phyloP scores from a whole-genome alignment of 768 basidiomycete genomes.

The Russula lepida region DNA sequence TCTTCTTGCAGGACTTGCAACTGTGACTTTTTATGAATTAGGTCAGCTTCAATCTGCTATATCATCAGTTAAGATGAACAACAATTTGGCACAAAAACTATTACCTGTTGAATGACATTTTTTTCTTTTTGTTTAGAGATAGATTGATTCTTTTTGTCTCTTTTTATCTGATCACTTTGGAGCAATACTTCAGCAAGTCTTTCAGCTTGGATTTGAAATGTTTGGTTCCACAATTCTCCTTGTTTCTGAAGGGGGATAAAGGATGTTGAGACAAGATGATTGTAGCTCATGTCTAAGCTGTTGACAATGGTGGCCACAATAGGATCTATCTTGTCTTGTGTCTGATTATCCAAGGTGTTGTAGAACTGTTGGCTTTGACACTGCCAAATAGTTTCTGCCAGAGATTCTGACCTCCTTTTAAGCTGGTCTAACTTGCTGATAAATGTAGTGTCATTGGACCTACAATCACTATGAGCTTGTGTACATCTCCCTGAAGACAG shows the following conservation, averaged over 20 bases:
- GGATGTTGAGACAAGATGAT: not conserved
- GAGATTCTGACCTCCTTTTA: not conserved
- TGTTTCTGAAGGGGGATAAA: slow-evolving; percentile 1
- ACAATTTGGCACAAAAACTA: not conserved
- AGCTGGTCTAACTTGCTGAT: not conserved
- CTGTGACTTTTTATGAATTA: slow-evolving; percentile 4
- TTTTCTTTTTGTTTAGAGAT: not conserved
- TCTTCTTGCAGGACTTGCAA: slow-evolving; percentile 3
- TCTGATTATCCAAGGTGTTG: not conserved
- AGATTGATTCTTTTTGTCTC: not conserved
- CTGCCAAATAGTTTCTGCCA: not conserved
- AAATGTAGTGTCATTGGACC: not conserved
- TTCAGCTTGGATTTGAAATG: not conserved
- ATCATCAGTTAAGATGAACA: not conserved
- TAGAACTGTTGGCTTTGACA: slow-evolving; percentile 4
- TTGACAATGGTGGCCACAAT: slow-evolving; percentile 7
- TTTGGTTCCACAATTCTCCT: not conserved
- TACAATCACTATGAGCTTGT: not conserved
- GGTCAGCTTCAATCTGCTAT: slow-evolving; percentile 2
- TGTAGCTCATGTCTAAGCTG: not conserved
- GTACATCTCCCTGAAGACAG: not conserved
- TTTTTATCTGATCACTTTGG: slow-evolving; percentile 4
- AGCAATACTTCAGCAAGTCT: slow-evolving; percentile 3
- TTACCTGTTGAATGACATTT: slow-evolving; percentile 5
- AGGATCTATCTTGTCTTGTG: not conserved